Conservation (phyloP, 208 protist genomes). For the Herpetomonas muscarum region DNA sequence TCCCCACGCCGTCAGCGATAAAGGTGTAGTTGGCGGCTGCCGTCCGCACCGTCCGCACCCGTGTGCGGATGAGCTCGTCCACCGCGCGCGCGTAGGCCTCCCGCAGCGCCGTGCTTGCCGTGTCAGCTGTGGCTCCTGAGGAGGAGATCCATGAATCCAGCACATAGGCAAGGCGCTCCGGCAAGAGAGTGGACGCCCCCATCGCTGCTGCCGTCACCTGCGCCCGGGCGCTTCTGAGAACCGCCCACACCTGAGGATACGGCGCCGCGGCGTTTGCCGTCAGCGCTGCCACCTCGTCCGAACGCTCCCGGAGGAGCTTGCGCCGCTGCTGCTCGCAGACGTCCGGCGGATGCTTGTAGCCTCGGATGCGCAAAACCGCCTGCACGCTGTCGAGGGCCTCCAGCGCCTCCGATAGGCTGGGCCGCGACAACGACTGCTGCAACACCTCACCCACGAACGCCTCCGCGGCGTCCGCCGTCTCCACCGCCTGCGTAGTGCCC, state of each 20-base stretch:
- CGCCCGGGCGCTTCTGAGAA: background rate
- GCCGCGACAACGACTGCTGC: background rate
- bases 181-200: background rate
- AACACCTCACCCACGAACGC: background rate
- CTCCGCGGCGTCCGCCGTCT: background rate
- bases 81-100: conserved; percentile 19
- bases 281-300: background rate
- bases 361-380: background rate
- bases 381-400: background rate
- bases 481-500: background rate
- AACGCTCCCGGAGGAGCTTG: background rate
- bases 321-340: conserved; percentile 3
- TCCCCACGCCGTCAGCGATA: conserved; percentile 10
- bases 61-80: conserved; percentile 5
- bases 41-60: conserved; percentile 17
- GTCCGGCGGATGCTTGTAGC: background rate
- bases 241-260: background rate
- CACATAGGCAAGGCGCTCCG: background rate
- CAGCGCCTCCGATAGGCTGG: background rate
- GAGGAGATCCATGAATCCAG: background rate
- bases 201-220: background rate
- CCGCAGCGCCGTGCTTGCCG: conserved; percentile 8
- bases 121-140: background rate
- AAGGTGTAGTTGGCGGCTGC: conserved; percentile 31
- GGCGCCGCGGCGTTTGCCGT: background rate